Evolutionary conservation across 352 stramenopile genomes (phyloP).

Genomic region (Globisporangium iwayamae): DNA sequence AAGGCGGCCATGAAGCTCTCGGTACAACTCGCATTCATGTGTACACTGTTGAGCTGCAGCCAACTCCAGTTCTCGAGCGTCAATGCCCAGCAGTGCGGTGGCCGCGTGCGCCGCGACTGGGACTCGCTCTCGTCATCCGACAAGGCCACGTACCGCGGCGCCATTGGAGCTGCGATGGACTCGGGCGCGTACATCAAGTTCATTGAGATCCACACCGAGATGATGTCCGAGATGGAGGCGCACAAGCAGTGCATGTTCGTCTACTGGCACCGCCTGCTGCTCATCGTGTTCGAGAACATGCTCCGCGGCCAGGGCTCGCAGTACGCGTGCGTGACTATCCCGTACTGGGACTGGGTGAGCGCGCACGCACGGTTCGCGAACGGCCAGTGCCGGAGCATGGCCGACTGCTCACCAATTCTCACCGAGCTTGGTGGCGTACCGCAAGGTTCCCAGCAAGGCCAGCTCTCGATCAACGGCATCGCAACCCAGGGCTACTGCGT

Average conservation of each 20-base stretch:
- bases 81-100: slow-evolving; percentile 15
- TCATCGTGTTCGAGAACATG: slow-evolving; percentile 57
- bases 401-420: slow-evolving; percentile 18
- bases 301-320: slow-evolving; percentile 30
- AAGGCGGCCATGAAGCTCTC: not conserved
- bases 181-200: slow-evolving; percentile 22
- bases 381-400: not conserved
- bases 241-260: slow-evolving; percentile 41
- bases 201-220: slow-evolving; percentile 4
- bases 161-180: slow-evolving; percentile 23
- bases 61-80: not conserved
- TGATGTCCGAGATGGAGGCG: slow-evolving; percentile 21
- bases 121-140: slow-evolving; percentile 21
- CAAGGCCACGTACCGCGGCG: slow-evolving; percentile 27
- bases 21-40: slow-evolving; percentile 1
- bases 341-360: slow-evolving; percentile 45
- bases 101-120: slow-evolving; percentile 34
- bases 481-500: slow-evolving; percentile 16
- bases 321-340: slow-evolving; percentile 29
- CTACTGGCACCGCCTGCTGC: slow-evolving; percentile 48
- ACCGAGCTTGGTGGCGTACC: slow-evolving; percentile 28
- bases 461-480: slow-evolving; percentile 13
- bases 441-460: not conserved
- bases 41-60: slow-evolving; percentile 1
- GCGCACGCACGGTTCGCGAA: not conserved